Percentiles rank a stretch among this genome's conserved stretches.
Conservation (phyloP, 1,284 basidiomycete genomes). For the Hymenochaete sp. region DNA sequence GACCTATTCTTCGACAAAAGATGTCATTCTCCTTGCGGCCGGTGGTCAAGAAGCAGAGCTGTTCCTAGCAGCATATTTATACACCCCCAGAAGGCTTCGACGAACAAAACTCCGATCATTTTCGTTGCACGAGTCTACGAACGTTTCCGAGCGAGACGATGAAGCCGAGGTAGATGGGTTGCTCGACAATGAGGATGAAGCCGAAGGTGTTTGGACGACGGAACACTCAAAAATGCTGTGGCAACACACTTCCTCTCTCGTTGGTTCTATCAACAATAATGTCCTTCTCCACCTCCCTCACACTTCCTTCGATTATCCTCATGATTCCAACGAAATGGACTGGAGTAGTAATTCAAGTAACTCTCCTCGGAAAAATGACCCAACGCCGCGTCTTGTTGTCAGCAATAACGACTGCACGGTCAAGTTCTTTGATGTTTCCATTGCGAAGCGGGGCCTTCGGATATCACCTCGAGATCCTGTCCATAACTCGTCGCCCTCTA, state of each 20-base stretch:
- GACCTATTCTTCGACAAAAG: constrained; percentile 30
- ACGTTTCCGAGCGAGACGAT: not conserved
- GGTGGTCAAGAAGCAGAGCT: constrained; percentile 79
- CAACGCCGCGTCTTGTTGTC: constrained; percentile 66
- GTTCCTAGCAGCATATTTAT: constrained; percentile 50
- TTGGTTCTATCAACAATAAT: constrained; percentile 78
- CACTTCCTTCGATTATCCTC: constrained; percentile 13
- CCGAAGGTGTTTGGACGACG: not conserved
- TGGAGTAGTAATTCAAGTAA: not conserved
- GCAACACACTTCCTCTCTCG: constrained; percentile 47
- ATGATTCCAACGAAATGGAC: too few relatives aligned
- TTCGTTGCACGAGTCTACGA: not conserved
- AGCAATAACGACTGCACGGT: constrained; percentile 79
- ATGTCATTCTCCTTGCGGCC: constrained; percentile 63
- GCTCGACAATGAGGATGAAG: not conserved
- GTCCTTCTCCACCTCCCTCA: constrained; percentile 56
- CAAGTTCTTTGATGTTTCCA: constrained; percentile 59
- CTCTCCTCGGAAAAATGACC: constrained; percentile 22
- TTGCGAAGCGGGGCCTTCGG: constrained; percentile 9
- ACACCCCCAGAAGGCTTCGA: not conserved
- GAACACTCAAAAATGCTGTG: constrained; percentile 30
- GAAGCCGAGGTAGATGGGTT: not conserved
- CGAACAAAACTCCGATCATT: not conserved
- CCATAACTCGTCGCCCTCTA: not conserved
- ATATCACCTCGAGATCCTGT: not conserved